Evolutionary conservation across 1,284 basidiomycete species (phyloP).

Genomic region (Neolentinus lepideus): DNA sequence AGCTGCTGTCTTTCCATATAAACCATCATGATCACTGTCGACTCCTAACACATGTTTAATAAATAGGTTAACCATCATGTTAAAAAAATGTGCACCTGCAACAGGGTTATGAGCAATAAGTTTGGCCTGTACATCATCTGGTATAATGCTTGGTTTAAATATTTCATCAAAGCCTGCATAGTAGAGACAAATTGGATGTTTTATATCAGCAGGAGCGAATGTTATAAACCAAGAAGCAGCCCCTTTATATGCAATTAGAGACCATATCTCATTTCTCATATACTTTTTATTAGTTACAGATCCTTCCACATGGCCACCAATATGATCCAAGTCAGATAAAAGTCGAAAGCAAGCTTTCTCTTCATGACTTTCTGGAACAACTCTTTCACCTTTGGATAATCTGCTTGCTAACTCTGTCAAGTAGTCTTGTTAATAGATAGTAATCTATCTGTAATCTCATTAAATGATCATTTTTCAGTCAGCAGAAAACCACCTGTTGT

Average conservation of each 20-base stretch:
- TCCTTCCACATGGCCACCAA: constrained; percentile 22
- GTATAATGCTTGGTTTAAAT: background rate
- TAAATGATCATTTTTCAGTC: constrained; percentile 18
- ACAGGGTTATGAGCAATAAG: constrained; percentile 1
- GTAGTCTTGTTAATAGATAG: constrained; percentile 16
- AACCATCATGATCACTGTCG: constrained; percentile 2
- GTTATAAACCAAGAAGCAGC: constrained; percentile 30
- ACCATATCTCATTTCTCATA: constrained; percentile 30
- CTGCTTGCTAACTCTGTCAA: constrained; percentile 16
- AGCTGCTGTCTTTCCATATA: constrained; percentile 6
- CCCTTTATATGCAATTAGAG: constrained; percentile 21
- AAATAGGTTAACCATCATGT: background rate
- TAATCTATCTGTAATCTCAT: constrained; percentile 18
- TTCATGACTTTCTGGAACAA: constrained; percentile 19
- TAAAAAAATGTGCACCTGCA: background rate
- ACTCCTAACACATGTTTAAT: background rate
- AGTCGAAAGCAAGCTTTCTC: constrained; percentile 28
- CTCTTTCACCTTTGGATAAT: constrained; percentile 13
- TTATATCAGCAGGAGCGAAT: constrained; percentile 24
- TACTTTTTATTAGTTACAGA: constrained; percentile 25
- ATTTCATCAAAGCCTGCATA: background rate
- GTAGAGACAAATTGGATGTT: constrained; percentile 23
- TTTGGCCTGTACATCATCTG: background rate
- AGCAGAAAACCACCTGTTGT: constrained; percentile 7
- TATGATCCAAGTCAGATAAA: constrained; percentile 25